Base-by-base conservation (phyloP, 2,329 filamentous ascomycete species). In the Stagonosporopsis cucurbitacearum region DNA sequence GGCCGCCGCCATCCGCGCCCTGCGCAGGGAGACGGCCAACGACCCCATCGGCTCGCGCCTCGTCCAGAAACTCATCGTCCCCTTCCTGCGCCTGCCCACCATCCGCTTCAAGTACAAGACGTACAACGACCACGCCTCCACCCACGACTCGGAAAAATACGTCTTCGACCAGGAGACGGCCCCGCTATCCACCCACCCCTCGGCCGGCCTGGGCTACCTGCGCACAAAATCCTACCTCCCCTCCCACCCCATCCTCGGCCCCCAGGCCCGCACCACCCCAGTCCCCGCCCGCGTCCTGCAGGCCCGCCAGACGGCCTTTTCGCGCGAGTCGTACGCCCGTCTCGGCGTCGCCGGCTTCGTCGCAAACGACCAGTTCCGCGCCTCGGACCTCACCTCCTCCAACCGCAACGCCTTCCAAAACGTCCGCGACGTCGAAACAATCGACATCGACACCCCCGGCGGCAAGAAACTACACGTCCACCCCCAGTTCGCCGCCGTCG, bases 181-280 rank as follows among this genome's bases (percentile, higher is more conserved):
- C 60, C 58, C 78, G 58, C 84, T 85, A 1, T 82, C 81, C 54
- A 88, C 87, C 7, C 87, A 89, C 71, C 86, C 87, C 2, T 86
- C 84, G 4, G 86, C 84, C 4, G 87, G 87, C 59, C 77, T 89
- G 5, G 82, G 83, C 13, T 88, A 89, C 68, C 75, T 84, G 3
- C 81, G 84, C 44, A 83, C 82, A 12, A 78, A 80, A 50, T 77
- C 82, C 20, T 77, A 82, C 65, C 74, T 85, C 40, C 76, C 80
- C 63, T 88, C 88, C 66, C 85, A 88, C 67, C 84, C 86, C 2
- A 69, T 82, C 26, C 82, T 83, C 62, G 87, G 87, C 4, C 86
- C 87, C 9, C 86, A 87, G 65, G 73, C 73, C 2, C 66, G 75
- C 25, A 77, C 77, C 22, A 67, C 79, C 4, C 86, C 86, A 0